These are phyloP conservation scores for Scalesia atractyloides DNA, from an alignment of 129 eudicot species.

Conservation along the genomic window DNA sequence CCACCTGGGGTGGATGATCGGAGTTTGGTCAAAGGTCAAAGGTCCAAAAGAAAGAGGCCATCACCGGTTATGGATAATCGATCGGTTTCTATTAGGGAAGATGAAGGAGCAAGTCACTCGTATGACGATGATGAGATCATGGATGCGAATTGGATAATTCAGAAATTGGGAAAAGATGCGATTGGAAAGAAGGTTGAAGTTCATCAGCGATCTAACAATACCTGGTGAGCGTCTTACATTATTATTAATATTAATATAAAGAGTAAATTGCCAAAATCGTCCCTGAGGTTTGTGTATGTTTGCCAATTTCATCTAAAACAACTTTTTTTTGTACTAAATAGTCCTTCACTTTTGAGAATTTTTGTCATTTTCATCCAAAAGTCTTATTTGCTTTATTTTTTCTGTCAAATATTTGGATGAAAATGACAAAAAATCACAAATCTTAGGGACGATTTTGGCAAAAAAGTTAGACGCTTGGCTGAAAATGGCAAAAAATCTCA, in stretches of 20 bases:
- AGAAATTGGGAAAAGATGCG: conserved; percentile 80
- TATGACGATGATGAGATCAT: conserved; percentile 52
- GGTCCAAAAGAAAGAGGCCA: conserved; percentile 83
- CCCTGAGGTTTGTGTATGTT: too few species aligned
- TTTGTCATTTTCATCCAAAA: too few species aligned
- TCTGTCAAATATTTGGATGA: too few species aligned
- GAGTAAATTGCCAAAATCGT: too few species aligned
- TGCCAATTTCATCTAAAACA: too few species aligned
- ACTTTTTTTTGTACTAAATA: too few species aligned
- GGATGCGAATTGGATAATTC: conserved; percentile 89
- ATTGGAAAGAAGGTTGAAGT: conserved; percentile 86
- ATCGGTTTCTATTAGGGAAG: conserved; percentile 35
- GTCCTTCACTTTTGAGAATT: too few species aligned
- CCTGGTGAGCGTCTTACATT: conserved; percentile 53
- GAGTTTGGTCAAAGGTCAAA: conserved; percentile 73
- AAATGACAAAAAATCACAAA: too few species aligned
- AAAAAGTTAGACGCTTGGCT: too few species aligned
- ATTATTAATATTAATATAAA: neutral
- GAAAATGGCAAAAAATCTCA: too few species aligned
- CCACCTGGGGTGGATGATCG: conserved; percentile 62
- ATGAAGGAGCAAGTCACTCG: conserved; percentile 41
- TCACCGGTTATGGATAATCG: conserved; percentile 40
- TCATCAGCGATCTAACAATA: conserved; percentile 62
- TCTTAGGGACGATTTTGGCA: too few species aligned
- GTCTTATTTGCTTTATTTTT: too few species aligned